Evolutionary conservation across 148 eudicot genomes (phyloP).

Genomic region (Heliosperma pusillum): DNA sequence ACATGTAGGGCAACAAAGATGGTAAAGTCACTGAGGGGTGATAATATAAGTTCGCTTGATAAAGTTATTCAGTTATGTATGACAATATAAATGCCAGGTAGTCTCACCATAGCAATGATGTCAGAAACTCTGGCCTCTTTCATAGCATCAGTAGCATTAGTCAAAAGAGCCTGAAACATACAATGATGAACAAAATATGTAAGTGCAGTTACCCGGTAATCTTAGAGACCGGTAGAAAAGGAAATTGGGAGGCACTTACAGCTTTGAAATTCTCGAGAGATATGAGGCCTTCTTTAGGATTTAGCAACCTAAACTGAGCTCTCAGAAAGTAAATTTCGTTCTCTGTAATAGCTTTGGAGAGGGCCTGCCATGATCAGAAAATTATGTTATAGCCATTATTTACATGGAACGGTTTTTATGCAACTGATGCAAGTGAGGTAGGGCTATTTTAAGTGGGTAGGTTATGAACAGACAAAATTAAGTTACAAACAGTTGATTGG

Average conservation of each 20-base stretch:
- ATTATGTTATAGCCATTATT: not conserved
- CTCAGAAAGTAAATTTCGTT: constrained; percentile 65
- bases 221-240: not conserved
- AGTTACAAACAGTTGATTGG: not conserved
- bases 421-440: no score
- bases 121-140: constrained; percentile 72
- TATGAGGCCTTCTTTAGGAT: constrained; percentile 69
- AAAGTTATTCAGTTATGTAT: not conserved
- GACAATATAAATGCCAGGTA: not conserved
- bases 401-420: no score
- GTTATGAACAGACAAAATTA: not conserved
- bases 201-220: not conserved
- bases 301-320: constrained; percentile 71
- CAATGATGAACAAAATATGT: constrained; percentile 11
- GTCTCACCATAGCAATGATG: constrained; percentile 57
- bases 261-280: constrained; percentile 66
- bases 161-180: constrained; percentile 67
- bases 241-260: constrained; percentile 37
- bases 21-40: not conserved
- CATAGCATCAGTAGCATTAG: constrained; percentile 78
- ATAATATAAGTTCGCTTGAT: no score
- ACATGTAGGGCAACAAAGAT: not conserved
- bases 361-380: constrained; percentile 54
- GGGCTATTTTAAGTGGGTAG: no score
- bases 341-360: constrained; percentile 82